Base-by-base conservation (phyloP, 2,329 filamentous ascomycete genomes). In the Ophiocordyceps camponoti-floridani region DNA sequence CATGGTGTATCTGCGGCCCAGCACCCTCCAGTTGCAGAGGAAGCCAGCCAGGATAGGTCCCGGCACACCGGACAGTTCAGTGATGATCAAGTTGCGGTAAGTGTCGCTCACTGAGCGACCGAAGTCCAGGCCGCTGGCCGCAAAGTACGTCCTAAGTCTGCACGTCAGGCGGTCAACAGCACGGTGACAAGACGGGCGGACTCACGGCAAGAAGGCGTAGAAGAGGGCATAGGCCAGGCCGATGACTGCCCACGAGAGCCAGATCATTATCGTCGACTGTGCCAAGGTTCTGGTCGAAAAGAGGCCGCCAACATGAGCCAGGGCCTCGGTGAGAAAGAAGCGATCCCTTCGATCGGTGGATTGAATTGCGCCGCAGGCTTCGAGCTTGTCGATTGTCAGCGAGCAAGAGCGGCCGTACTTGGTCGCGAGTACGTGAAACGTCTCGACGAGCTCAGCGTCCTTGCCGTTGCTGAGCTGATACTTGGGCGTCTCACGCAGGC, bases 191-290 rank as follows among this genome's bases (percentile, higher is more conserved):
- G 23, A 23, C 23, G 23, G 14, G 35, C 14, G 14, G 2, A 37
- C 35, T 18, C 91, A 83, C 0, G 86, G 86, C n/a, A 94, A 70
- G 62, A 93, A 93, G 44, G 83, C 82, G 60, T 91, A 91, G 72
- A 89, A 94, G 2, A 94, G 73, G 1, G 84, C 85, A 55, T 89
- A 93, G 3, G 79, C 84, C 76, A 93, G 82, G 47, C 85, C 85
- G 51, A 93, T 88, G 13, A 76, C 79, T 0, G 79, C 71, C 85
- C 85, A 93, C 57, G 77, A 79, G 60, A 87, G 83, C 82, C 82
- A 87, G 42, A 89, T 66, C 19, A 78, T 62, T 4, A 50, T 53
- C 1, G 73, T 77, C 37, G 72, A 67, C 44, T 65, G 51, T 44
- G 64, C 72, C 8, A 75, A 64, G 45, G 67, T 71, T 51, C 64